Evolutionary conservation across 139 green algal species (phyloP).

Genomic region (Chlamydomonas incerta): DNA sequence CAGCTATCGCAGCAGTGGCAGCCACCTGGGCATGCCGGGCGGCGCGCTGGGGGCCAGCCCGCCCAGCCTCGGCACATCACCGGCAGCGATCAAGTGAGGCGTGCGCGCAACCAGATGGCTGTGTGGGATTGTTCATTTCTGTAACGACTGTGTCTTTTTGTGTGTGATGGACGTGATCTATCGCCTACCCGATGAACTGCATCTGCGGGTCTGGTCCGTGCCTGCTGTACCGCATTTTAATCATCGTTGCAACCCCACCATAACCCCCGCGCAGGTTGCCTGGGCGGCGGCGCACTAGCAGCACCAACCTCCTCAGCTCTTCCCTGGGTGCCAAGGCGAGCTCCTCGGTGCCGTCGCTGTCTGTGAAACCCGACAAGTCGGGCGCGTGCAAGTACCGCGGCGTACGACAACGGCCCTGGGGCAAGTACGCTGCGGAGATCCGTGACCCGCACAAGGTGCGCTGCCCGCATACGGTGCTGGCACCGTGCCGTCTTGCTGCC

Average conservation of each 20-base stretch:
- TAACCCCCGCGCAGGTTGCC: neutral
- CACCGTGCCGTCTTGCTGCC: too few relatives aligned
- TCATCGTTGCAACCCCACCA: too few relatives aligned
- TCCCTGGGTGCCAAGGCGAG: constrained; percentile 24
- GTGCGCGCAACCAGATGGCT: too few relatives aligned
- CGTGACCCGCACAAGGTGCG: constrained; percentile 66
- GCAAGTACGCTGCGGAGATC: constrained; percentile 91
- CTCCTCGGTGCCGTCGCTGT: constrained; percentile 19
- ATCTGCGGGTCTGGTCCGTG: too few relatives aligned
- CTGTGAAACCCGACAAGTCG: constrained; percentile 40
- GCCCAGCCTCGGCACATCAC: constrained; percentile 27
- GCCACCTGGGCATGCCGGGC: constrained; percentile 3
- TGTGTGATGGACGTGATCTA: too few relatives aligned
- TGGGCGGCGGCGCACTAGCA: constrained; percentile 16
- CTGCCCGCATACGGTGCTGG: too few relatives aligned
- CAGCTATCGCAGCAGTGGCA: constrained; percentile 32
- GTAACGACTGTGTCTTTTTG: too few relatives aligned
- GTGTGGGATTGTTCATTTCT: too few relatives aligned
- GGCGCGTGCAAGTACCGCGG: constrained; percentile 73
- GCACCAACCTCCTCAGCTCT: constrained; percentile 27
- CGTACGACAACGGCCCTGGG: constrained; percentile 87
- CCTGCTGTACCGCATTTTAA: too few relatives aligned
- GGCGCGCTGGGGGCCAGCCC: constrained; percentile 22
- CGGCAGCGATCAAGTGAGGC: neutral
- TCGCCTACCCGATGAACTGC: too few relatives aligned